phyloP scores from a whole-genome alignment of 805 yeast species.

The Wickerhamiella sergipiensis region DNA sequence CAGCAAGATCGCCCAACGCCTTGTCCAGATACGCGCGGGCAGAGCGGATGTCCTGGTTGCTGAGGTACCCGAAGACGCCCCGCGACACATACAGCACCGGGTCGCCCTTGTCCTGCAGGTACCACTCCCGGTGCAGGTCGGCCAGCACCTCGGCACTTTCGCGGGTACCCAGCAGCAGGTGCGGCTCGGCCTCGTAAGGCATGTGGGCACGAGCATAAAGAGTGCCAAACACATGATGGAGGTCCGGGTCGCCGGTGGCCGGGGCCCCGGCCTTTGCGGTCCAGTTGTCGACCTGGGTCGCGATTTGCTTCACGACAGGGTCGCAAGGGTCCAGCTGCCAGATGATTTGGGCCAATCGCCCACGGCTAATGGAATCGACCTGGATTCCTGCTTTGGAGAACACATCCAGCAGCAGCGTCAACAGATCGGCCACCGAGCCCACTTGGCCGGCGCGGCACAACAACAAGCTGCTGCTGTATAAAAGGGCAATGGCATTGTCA shows the following conservation, averaged over 20 bases:
- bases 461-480: conserved; percentile 57
- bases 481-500: conserved; percentile 56
- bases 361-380: conserved; percentile 33
- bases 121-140: conserved; percentile 39
- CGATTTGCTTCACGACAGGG: conserved; percentile 50
- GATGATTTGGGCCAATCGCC: conserved; percentile 32
- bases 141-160: conserved; percentile 33
- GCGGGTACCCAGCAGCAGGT: conserved; percentile 51
- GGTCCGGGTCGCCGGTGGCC: conserved; percentile 58
- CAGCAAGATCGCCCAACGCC: conserved; percentile 27
- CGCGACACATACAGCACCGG: conserved; percentile 30
- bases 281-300: conserved; percentile 54
- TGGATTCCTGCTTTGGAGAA: conserved; percentile 38
- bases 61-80: conserved; percentile 61
- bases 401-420: conserved; percentile 57
- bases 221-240: conserved; percentile 62
- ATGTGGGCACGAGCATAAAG: conserved; percentile 38
- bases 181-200: conserved; percentile 58
- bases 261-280: conserved; percentile 35
- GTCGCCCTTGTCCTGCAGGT: conserved; percentile 2
- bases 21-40: conserved; percentile 31
- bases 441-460: conserved; percentile 57
- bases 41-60: conserved; percentile 50
- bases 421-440: conserved; percentile 71
- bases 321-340: conserved; percentile 36